Conservation (phyloP, 2,329 filamentous ascomycete genomes). For the Alternaria sp. region DNA sequence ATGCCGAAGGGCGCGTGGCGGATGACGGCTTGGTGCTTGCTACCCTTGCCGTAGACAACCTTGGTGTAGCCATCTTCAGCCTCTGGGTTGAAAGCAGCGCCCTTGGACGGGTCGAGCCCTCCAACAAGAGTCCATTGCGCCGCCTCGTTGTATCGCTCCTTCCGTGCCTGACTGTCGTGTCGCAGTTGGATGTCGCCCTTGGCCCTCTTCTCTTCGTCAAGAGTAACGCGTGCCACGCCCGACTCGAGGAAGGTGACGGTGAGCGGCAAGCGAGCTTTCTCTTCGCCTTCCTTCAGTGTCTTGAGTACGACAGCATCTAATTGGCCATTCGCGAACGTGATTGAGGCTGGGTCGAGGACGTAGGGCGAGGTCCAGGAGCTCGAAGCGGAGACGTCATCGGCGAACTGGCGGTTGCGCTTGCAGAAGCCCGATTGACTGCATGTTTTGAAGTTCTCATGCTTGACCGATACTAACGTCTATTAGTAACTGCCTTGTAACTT, state of each 20-base stretch:
- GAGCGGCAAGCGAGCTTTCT: conserved; percentile 79
- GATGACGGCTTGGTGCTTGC: conserved; percentile 81
- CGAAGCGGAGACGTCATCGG: conserved; percentile 73
- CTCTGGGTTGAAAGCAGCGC: conserved; percentile 71
- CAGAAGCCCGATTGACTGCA: conserved; percentile 97
- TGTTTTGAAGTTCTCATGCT: conserved; percentile 96
- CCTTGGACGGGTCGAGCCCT: conserved; percentile 73
- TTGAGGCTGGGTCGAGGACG: conserved; percentile 71
- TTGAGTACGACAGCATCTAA: conserved; percentile 84
- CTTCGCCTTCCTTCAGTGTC: conserved; percentile 67
- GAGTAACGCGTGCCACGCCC: conserved; percentile 81
- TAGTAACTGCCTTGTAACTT: conserved; percentile 6
- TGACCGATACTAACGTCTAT: conserved; percentile 71
- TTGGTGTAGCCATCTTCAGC: conserved; percentile 71
- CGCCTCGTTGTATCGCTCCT: conserved; percentile 93
- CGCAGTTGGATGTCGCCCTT: conserved; percentile 89
- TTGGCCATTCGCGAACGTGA: conserved; percentile 79
- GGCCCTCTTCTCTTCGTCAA: conserved; percentile 90
- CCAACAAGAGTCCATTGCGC: conserved; percentile 87
- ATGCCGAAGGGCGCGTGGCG: conserved; percentile 82
- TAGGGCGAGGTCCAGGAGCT: conserved; percentile 84
- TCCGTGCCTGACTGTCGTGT: conserved; percentile 81
- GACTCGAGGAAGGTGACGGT: conserved; percentile 89
- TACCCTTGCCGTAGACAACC: conserved; percentile 78
- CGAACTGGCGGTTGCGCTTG: conserved; percentile 89